Percentiles rank a stretch among this genome's conserved stretches.
These are phyloP conservation scores for Cucurbita pepo DNA, from an alignment of 306 rosid genomes.

Conservation along the genomic window DNA sequence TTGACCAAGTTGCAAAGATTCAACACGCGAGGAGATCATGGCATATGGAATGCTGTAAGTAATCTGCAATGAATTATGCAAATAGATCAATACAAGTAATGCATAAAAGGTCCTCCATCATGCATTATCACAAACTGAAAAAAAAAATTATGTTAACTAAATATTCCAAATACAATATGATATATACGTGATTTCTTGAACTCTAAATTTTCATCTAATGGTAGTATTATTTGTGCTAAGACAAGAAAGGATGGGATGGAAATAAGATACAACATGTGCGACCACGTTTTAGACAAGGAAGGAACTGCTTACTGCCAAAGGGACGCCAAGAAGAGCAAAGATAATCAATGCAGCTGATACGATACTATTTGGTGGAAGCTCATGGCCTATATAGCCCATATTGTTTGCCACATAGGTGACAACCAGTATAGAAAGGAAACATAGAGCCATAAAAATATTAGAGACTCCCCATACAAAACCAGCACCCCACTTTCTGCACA, in stretches of 20 bases:
- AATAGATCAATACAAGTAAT: neutral
- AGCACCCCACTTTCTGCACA: conserved; percentile 74
- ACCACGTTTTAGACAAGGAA: neutral
- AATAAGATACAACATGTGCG: neutral
- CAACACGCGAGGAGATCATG: conserved; percentile 58
- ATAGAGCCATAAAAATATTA: conserved; percentile 64
- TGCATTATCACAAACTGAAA: neutral
- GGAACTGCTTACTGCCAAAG: conserved; percentile 62
- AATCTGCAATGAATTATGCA: conserved; percentile 45
- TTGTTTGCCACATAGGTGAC: conserved; percentile 50
- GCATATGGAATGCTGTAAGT: conserved; percentile 93
- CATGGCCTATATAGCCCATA: conserved; percentile 30
- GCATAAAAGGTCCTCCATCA: neutral
- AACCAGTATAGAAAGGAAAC: conserved; percentile 65
- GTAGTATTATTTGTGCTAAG: neutral
- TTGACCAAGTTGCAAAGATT: conserved; percentile 88
- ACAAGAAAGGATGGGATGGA: neutral
- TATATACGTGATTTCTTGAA: neutral
- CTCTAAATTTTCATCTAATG: neutral
- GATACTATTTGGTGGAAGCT: conserved; percentile 51
- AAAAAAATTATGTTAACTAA: neutral
- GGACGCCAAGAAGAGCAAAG: conserved; percentile 76
- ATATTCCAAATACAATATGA: neutral
- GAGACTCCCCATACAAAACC: conserved; percentile 88
- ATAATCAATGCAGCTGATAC: conserved; percentile 42